phyloP scores from a whole-genome alignment of 768 basidiomycete species.

The Boletus barrowsii region DNA sequence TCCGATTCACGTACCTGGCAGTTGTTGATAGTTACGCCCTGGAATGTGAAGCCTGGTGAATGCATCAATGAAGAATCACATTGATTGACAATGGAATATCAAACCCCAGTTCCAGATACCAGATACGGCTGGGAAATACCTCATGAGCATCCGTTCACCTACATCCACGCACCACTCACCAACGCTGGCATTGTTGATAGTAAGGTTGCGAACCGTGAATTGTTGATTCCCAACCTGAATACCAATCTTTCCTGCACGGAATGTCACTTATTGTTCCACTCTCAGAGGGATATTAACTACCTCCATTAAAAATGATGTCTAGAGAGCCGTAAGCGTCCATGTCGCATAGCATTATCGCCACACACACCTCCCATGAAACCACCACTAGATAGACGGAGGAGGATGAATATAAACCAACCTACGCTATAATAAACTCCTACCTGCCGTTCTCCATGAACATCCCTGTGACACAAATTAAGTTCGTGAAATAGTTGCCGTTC shows the following conservation, averaged over 20 bases:
- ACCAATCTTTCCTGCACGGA: constrained; percentile 43
- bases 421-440: constrained; percentile 12
- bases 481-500: neutral
- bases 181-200: constrained; percentile 43
- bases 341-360: neutral
- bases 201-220: constrained; percentile 67
- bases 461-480: constrained; percentile 17
- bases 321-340: neutral
- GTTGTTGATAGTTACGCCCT: constrained; percentile 46
- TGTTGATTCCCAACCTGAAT: constrained; percentile 80
- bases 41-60: constrained; percentile 48
- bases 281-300: neutral
- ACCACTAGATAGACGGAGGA: constrained; percentile 25
- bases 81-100: neutral
- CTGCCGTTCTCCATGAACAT: constrained; percentile 81
- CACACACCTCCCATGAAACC: constrained; percentile 56
- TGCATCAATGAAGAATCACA: neutral
- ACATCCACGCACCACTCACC: constrained; percentile 22
- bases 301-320: constrained; percentile 46
- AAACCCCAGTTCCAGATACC: constrained; percentile 43
- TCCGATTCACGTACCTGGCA: constrained; percentile 19
- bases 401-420: neutral
- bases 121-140: constrained; percentile 20
- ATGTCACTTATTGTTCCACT: neutral
- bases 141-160: neutral